phyloP scores from a whole-genome alignment of 805 yeast species.

The Spathaspora sp. region DNA sequence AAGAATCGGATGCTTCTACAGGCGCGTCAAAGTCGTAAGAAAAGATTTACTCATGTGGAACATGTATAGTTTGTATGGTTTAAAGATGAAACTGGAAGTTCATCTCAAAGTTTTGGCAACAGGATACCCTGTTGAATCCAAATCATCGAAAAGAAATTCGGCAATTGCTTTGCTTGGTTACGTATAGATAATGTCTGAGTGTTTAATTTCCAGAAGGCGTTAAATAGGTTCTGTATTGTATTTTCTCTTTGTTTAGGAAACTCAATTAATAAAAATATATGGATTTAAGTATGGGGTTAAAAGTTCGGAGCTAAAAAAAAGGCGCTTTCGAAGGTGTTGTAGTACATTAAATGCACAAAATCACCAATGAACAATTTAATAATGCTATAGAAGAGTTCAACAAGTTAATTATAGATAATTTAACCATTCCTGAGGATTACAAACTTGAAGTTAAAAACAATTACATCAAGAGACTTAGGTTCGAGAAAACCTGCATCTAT shows the following conservation, averaged over 20 bases:
- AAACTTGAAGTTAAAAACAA: conserved; percentile 8
- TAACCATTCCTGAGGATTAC: neutral
- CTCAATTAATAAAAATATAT: neutral
- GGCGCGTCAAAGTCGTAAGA: neutral
- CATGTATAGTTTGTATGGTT: neutral
- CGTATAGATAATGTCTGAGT: neutral
- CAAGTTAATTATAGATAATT: conserved; percentile 9
- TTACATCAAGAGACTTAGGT: conserved; percentile 7
- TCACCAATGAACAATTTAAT: neutral
- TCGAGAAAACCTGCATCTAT: conserved; percentile 5
- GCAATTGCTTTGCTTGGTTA: neutral
- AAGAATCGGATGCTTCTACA: conserved; percentile 2
- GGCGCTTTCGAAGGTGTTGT: neutral
- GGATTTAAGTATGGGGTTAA: neutral
- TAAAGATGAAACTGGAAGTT: neutral
- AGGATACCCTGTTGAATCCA: neutral
- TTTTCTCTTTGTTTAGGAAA: neutral
- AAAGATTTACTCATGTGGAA: too few relatives aligned
- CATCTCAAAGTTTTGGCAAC: neutral
- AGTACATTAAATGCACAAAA: neutral
- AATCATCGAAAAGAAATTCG: neutral
- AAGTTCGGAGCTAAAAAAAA: neutral
- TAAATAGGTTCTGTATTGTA: neutral
- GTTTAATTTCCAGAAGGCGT: neutral
- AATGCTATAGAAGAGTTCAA: conserved; percentile 12